A percentile compares a stretch with the other conserved stretches of the same genome.
These are phyloP conservation scores for Pelagomonas calceolata DNA, from an alignment of 108 stramenopile genomes.

Conservation along the genomic window DNA sequence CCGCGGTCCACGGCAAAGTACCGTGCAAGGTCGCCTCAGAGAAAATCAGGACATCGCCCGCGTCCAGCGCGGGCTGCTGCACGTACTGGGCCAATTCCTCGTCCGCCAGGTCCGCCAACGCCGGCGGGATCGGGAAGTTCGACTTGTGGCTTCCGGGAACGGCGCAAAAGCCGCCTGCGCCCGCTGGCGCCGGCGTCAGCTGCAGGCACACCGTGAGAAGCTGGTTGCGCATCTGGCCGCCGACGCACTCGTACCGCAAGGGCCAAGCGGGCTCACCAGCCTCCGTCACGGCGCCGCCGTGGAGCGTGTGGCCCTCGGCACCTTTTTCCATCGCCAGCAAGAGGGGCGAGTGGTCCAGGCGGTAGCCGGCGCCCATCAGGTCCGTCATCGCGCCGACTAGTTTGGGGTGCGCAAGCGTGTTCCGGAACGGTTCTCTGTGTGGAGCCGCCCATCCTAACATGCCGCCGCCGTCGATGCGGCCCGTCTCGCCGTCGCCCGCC, in stretches of 20 bases:
- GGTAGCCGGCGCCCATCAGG: constrained; percentile 10
- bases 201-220: constrained; percentile 7
- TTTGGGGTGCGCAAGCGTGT: constrained; percentile 2
- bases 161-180: constrained; percentile 13
- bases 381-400: constrained; percentile 5
- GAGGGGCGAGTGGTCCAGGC: constrained; percentile 13
- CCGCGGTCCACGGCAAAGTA: constrained; percentile 8
- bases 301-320: constrained; percentile 4
- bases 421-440: constrained; percentile 1
- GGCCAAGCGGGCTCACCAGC: neutral
- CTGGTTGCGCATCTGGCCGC: constrained; percentile 6
- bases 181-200: constrained; percentile 2
- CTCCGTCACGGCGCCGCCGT: constrained; percentile 5
- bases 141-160: constrained; percentile 10
- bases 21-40: constrained; percentile 12
- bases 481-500: constrained; percentile 1
- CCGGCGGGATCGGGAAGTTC: constrained; percentile 3
- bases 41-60: constrained; percentile 10
- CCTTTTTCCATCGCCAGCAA: constrained; percentile 1
- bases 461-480: constrained; percentile 9
- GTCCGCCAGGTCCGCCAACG: constrained; percentile 6
- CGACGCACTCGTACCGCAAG: constrained; percentile 9
- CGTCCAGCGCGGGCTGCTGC: constrained; percentile 4
- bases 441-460: constrained; percentile 8
- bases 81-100: constrained; percentile 3